A percentile compares a stretch with the other conserved stretches of the same genome.
These are phyloP conservation scores for Bathelium albidoporum DNA, from an alignment of 495 filamentous ascomycete genomes.

Conservation along the genomic window DNA sequence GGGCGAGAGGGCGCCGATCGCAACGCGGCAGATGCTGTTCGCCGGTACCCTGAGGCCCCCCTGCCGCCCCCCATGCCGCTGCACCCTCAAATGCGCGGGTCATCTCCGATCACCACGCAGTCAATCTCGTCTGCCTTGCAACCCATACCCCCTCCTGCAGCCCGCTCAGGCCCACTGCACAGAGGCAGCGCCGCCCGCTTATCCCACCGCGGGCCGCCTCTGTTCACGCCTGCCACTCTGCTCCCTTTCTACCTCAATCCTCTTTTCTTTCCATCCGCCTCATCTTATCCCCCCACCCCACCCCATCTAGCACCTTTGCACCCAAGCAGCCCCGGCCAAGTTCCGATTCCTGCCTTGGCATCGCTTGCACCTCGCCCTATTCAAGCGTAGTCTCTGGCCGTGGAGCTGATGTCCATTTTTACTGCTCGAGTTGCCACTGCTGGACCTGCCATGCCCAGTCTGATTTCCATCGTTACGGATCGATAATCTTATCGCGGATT, in stretches of 20 bases:
- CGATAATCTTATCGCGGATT: background rate
- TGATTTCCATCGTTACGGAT: background rate
- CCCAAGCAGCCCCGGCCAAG: background rate
- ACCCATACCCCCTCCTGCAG: background rate
- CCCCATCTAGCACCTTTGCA: background rate
- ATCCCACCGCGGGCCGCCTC: background rate
- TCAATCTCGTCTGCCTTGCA: background rate
- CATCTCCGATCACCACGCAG: conserved; percentile 6
- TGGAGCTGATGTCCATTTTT: background rate
- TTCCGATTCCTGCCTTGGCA: background rate
- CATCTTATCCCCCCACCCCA: background rate
- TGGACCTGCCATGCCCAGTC: background rate
- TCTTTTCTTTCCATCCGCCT: background rate
- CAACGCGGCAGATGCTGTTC: background rate
- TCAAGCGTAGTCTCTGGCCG: background rate
- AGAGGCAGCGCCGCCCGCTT: background rate
- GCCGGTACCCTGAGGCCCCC: background rate
- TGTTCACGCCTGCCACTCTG: background rate
- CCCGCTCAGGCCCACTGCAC: background rate
- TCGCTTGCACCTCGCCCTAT: background rate
- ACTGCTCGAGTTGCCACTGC: background rate
- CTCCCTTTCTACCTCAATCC: background rate
- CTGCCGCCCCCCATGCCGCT: background rate
- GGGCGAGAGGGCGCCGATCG: background rate
- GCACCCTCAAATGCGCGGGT: conserved; percentile 1